Evolutionary conservation across 2,329 filamentous ascomycete species (phyloP), one percentile per base, ranked within the genome.

Genomic region (Trichoderma brevicompactum): DNA sequence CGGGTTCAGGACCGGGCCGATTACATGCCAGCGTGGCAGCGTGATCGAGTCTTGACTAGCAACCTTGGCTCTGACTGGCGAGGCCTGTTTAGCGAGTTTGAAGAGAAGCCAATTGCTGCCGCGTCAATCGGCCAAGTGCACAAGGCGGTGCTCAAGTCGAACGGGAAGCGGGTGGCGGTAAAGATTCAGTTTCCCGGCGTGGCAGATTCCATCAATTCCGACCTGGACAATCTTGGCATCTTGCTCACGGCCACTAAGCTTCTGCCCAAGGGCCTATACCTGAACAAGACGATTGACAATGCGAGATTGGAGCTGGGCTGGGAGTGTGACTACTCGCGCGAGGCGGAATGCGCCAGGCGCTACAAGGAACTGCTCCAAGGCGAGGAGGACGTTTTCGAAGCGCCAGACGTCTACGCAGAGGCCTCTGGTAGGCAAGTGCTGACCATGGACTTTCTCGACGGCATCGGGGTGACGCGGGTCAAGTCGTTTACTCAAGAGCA

Each of bases 171-270:
- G 49, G 95, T 99, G 0, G 95, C 95, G 3, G 94, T 99, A 73
- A 99, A 99, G 78, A 89, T 99, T 9, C 95, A 99, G 77, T 99
- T 99, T 72, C 95, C 95, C 0, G 96, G 96, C 13, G 95, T 99
- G 1, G 92, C 94, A 17, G 89, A 92, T 76, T 98, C 94, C 4
- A 99, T 99, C 76, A 93, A 97, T 77, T 97, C 94, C 0, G 95
- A 99, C 73, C 85, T 99, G 1, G 96, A 92, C 78, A 99, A 99
- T 73, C 85, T 99, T 38, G 92, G 91, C 8, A 85, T 99, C 65
- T 88, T 99, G 1, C 86, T 99, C 12, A 95, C 92, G 6, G 95
- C 95, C 32, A 96, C 94, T 5, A 89, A 92, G 65, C 86, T 99
- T 32, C 84, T 99, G 0, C 96, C 95, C 0, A 94, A 91, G 74